These are phyloP conservation scores for Tetrahymena elliotti DNA, from an alignment of 73 alveolate species.

Conservation along the genomic window DNA sequence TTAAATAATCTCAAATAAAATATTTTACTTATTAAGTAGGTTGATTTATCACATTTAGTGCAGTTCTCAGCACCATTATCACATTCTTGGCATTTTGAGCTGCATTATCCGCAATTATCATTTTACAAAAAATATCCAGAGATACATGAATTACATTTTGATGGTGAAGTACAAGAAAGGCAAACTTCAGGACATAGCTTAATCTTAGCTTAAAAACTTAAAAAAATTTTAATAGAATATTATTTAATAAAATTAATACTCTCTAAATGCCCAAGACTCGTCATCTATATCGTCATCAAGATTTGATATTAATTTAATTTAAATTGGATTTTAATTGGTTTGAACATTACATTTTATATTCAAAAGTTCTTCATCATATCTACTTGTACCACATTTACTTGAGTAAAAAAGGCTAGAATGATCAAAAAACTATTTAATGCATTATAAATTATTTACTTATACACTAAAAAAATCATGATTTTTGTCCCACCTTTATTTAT, in stretches of 20 bases:
- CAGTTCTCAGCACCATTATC: background rate
- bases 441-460: background rate
- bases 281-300: background rate
- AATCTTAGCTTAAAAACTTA: background rate
- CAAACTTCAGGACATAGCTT: background rate
- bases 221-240: background rate
- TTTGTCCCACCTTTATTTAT: background rate
- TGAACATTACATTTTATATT: background rate
- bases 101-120: background rate
- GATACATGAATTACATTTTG: background rate
- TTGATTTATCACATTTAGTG: background rate
- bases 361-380: background rate
- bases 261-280: background rate
- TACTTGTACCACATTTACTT: background rate
- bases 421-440: background rate
- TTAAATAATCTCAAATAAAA: background rate
- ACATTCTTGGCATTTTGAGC: background rate
- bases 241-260: background rate
- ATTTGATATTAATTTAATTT: background rate
- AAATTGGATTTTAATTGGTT: background rate
- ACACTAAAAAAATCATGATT: background rate
- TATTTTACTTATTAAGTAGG: background rate
- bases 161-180: background rate
- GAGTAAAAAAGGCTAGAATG: background rate
- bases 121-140: background rate